phyloP scores from a whole-genome alignment of 208 protist genomes.

The Acanthamoeba rhysodes region DNA sequence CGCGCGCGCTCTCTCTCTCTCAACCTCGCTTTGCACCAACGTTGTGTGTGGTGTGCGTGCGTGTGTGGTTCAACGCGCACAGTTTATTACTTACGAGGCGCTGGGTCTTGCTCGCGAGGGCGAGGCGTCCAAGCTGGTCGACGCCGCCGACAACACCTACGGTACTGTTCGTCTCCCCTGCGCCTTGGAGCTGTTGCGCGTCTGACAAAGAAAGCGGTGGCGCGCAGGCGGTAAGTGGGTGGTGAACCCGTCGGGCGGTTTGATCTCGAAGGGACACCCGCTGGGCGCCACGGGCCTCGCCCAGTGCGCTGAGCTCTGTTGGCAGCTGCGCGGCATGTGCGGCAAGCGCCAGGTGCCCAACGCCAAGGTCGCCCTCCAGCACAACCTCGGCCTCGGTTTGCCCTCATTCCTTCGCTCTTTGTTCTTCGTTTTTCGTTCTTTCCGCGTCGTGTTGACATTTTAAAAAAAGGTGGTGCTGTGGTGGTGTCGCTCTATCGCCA shows the following conservation, averaged over 20 bases:
- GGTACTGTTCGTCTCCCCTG: background rate
- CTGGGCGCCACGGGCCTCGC: slow-evolving; percentile 79
- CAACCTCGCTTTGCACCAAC: too few relatives aligned
- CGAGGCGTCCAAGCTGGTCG: slow-evolving; percentile 77
- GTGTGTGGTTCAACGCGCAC: background rate
- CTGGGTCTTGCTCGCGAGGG: slow-evolving; percentile 79
- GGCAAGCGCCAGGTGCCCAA: slow-evolving; percentile 81
- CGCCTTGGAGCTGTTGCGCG: background rate
- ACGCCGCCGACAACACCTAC: slow-evolving; percentile 82
- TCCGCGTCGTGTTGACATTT: background rate
- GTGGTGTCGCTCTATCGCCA: slow-evolving; percentile 62
- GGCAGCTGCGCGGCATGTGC: slow-evolving; percentile 79
- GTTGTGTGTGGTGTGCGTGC: too few relatives aligned
- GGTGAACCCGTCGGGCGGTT: slow-evolving; percentile 84
- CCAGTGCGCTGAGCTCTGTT: slow-evolving; percentile 79
- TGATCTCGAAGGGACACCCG: slow-evolving; percentile 85
- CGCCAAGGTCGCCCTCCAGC: slow-evolving; percentile 79
- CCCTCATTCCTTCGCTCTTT: background rate
- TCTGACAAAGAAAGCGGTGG: background rate
- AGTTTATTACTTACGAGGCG: slow-evolving; percentile 80
- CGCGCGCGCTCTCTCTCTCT: background rate
- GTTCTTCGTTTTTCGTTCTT: background rate
- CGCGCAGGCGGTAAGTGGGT: slow-evolving; percentile 82
- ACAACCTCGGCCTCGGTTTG: slow-evolving; percentile 82
- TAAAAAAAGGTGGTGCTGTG: slow-evolving; percentile 37